Base-by-base conservation (phyloP, 768 basidiomycete species). In the Mrakia blollopis region DNA sequence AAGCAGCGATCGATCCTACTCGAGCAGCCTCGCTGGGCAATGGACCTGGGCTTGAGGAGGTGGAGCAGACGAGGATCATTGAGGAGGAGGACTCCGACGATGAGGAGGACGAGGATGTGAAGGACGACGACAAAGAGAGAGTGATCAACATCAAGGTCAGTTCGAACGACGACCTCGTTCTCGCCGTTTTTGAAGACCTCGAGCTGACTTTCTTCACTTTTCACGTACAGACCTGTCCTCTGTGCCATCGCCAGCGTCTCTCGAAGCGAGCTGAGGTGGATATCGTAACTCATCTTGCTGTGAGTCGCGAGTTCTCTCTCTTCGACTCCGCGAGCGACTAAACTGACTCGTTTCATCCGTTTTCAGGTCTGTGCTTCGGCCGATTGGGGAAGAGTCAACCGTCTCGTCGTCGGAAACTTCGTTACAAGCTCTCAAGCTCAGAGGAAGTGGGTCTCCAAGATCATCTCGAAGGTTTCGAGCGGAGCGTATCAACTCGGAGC, bases 61-160 rank as follows among this genome's bases (percentile, higher is more conserved):
- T 30, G 6, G 73, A 74, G 62, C 73, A 74, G 44, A 62, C 65
- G 37, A 72, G 18, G 54, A 30, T 62, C 3, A 25, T 62, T 7
- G 61, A 74, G 25, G 73, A 74, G 6, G 23, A 61, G 32, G 73
- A 74, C 6, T 41, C 39, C 14, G 74, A 75, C 14, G 74, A 75
- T 0, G 81, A 81, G 54, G 79, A 76, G 1, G 83, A 85, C 28
- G 81, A 81, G 10, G 82, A 80, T 3, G 57, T n/a, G 11, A 80
- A 80, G n/a, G 39, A 50, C 8, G 80, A 82, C 28, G 83, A 84
- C 18, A 86, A 87, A 18, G 84, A 98, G 83, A 88, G 94, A 9
- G 90, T 99, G 39, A 95, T 98, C 86, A 98, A 98, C 82, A 89
- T 99, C 80, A 92, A 91, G n/a, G n/a, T n/a, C n/a, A n/a, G n/a